phyloP scores from a whole-genome alignment of 441 rosid species.

The Viola pubescens region DNA sequence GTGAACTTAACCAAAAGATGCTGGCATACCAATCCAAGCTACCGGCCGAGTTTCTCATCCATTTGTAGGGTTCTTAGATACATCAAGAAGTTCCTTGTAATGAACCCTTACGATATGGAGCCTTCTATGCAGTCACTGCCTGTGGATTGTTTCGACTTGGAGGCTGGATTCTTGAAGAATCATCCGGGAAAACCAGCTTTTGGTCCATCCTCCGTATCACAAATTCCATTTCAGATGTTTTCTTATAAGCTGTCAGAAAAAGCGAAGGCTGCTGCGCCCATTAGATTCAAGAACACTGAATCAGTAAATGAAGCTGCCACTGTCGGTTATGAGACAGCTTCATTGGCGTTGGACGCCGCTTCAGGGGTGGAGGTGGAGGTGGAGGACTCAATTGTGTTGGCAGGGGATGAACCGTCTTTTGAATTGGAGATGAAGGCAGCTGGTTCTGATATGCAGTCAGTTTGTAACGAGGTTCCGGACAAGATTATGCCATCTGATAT shows the following conservation, averaged over 20 bases:
- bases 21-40: constrained; percentile 67
- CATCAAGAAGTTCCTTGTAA: constrained; percentile 64
- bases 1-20: constrained; percentile 70
- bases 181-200: constrained; percentile 29
- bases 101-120: constrained; percentile 54
- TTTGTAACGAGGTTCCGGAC: constrained; percentile 26
- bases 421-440: constrained; percentile 27
- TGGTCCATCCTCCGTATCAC: constrained; percentile 21
- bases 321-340: constrained; percentile 33
- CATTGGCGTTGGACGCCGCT: constrained; percentile 7
- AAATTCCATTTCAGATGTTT: constrained; percentile 67
- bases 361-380: neutral
- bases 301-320: constrained; percentile 40
- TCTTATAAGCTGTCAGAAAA: constrained; percentile 50
- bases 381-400: constrained; percentile 40
- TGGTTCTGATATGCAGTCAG: constrained; percentile 39
- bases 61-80: constrained; percentile 73
- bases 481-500: constrained; percentile 18
- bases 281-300: constrained; percentile 34
- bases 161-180: constrained; percentile 45
- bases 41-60: constrained; percentile 76
- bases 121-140: constrained; percentile 42
- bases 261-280: constrained; percentile 34
- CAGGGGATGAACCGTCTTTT: constrained; percentile 38
- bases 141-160: constrained; percentile 63